Percentiles rank a stretch among this genome's conserved stretches.
Evolutionary conservation across 495 filamentous ascomycete species (phyloP).

Genomic region (Thozetella sp.): DNA sequence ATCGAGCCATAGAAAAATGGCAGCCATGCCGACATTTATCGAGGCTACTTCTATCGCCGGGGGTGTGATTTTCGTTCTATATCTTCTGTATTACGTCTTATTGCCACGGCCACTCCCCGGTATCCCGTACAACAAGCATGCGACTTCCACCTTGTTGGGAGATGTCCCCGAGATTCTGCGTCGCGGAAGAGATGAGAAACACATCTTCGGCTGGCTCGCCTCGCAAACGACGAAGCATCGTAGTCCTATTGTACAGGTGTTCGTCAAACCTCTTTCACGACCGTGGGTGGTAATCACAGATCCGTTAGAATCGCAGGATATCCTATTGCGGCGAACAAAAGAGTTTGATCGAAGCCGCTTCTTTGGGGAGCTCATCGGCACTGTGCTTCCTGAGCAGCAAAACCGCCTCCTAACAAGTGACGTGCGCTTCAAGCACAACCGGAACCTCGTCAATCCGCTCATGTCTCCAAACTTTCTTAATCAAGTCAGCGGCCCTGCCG

Average conservation of each 20-base stretch:
- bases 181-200: conserved; percentile 3
- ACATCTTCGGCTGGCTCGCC: conserved; percentile 11
- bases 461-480: conserved; percentile 31
- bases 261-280: conserved; percentile 23
- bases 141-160: conserved; percentile 17
- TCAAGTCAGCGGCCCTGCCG: conserved; percentile 22
- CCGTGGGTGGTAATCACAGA: conserved; percentile 31
- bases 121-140: conserved; percentile 28
- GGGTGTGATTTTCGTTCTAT: neutral
- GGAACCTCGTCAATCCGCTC: conserved; percentile 20
- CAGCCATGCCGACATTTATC: neutral
- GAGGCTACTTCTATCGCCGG: neutral
- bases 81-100: neutral
- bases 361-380: conserved; percentile 12
- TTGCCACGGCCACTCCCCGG: conserved; percentile 26
- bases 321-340: conserved; percentile 25
- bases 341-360: conserved; percentile 28
- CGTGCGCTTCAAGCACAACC: conserved; percentile 20
- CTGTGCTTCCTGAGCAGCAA: conserved; percentile 18
- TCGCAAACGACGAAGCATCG: conserved; percentile 12
- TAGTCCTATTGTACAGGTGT: conserved; percentile 31
- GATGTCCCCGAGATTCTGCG: conserved; percentile 19
- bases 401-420: conserved; percentile 14
- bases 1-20: neutral
- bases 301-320: conserved; percentile 29